Percentiles rank a stretch among this genome's conserved stretches.
These are phyloP conservation scores for Euclidium syriacum DNA, from an alignment of 345 rosid genomes.

Conservation along the genomic window DNA sequence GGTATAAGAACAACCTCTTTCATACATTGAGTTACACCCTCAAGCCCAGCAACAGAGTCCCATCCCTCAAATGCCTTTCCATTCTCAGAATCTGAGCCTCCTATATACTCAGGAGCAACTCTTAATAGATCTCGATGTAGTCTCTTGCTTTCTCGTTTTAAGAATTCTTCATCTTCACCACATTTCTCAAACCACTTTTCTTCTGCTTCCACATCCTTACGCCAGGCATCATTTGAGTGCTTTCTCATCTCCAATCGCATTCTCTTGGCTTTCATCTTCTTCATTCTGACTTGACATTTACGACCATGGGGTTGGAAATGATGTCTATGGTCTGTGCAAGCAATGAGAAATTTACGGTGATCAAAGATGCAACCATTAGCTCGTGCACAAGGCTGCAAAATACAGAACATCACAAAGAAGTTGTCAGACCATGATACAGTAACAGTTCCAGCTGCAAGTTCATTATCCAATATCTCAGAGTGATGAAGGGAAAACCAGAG, in stretches of 20 bases:
- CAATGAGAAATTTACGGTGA: slow-evolving; percentile 97
- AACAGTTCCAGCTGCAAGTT: slow-evolving; percentile 4
- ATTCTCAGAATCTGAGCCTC: slow-evolving; percentile 59
- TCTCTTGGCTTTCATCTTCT: slow-evolving; percentile 77
- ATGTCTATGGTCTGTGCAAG: slow-evolving; percentile 89
- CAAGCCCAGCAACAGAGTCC: slow-evolving; percentile 99
- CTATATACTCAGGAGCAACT: slow-evolving; percentile 94
- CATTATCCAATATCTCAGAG: slow-evolving; percentile 2
- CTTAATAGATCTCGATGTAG: slow-evolving; percentile 87
- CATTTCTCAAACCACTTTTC: slow-evolving; percentile 99
- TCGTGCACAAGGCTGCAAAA: slow-evolving; percentile 95
- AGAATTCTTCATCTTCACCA: slow-evolving; percentile 98
- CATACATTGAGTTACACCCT: slow-evolving; percentile 85
- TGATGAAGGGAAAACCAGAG: slow-evolving; percentile 4
- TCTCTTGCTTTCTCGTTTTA: slow-evolving; percentile 96
- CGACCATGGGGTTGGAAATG: slow-evolving; percentile 78
- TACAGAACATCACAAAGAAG: slow-evolving; percentile 24
- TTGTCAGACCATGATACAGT: slow-evolving; percentile 19
- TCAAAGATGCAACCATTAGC: slow-evolving; percentile 91
- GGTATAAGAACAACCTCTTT: slow-evolving; percentile 98
- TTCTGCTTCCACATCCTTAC: slow-evolving; percentile 94
- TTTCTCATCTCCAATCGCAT: slow-evolving; percentile 74
- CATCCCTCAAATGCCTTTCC: slow-evolving; percentile 70
- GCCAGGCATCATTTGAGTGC: slow-evolving; percentile 74
- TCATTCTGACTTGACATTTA: slow-evolving; percentile 48